phyloP scores from a whole-genome alignment of 148 eudicot genomes.

The Salicornia ramosissima region DNA sequence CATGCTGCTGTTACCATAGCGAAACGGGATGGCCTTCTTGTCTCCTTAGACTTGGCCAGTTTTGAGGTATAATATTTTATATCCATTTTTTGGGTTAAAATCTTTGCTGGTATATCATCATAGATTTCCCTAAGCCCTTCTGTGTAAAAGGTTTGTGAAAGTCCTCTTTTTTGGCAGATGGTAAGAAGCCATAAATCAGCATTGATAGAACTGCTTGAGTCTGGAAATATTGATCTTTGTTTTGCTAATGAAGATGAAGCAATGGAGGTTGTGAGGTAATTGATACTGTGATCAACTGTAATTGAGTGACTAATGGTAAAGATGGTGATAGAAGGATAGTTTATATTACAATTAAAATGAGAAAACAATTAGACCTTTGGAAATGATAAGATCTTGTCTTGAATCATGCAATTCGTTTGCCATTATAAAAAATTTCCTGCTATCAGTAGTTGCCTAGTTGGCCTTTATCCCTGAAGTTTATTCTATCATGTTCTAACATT shows the following conservation, averaged over 20 bases:
- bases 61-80: slow-evolving; percentile 61
- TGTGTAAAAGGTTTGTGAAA: background rate
- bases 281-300: no score
- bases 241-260: slow-evolving; percentile 99
- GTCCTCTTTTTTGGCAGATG: slow-evolving; percentile 49
- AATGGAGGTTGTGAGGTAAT: slow-evolving; percentile 77
- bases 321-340: no score
- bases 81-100: background rate
- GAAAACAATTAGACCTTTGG: no score
- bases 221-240: slow-evolving; percentile 87
- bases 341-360: no score
- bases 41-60: slow-evolving; percentile 93
- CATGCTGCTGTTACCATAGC: slow-evolving; percentile 61
- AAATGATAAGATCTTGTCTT: no score
- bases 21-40: slow-evolving; percentile 67
- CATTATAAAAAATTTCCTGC: no score
- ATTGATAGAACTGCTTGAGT: slow-evolving; percentile 64
- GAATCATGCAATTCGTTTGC: no score
- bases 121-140: background rate
- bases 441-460: no score
- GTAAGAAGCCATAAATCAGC: slow-evolving; percentile 60
- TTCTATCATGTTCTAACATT: no score
- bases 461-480: no score
- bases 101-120: background rate
- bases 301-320: no score